Conservation (phyloP, 441 rosid genomes). For the Pelargonium exstipulatum region DNA sequence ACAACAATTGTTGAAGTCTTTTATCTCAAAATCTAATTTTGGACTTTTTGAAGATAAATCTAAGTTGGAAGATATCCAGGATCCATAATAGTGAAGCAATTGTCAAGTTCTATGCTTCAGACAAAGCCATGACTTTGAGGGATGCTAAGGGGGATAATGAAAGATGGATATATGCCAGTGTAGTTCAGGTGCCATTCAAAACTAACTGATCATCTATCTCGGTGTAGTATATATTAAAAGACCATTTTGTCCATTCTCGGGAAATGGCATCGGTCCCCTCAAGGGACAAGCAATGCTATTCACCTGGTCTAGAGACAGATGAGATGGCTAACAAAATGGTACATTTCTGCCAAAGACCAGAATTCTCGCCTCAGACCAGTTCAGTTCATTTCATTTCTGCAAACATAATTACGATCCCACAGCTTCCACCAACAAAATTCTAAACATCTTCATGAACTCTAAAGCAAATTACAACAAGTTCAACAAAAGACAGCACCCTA, state of each 20-base stretch:
- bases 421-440: no score
- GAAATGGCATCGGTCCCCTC: no score
- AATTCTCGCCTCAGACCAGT: no score
- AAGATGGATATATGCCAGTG: background rate
- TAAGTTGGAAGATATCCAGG: conserved; percentile 1
- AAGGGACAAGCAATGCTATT: no score
- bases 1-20: conserved; percentile 8
- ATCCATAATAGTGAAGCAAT: conserved; percentile 7
- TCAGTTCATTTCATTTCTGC: no score
- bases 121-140: background rate
- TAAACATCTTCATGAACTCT: background rate
- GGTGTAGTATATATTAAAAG: no score
- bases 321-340: no score
- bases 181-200: background rate
- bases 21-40: background rate
- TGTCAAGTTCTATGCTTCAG: background rate
- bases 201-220: background rate
- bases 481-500: conserved; percentile 6
- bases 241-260: no score
- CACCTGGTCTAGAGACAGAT: no score
- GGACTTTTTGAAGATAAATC: no score
- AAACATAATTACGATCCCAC: no score
- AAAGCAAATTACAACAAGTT: conserved; percentile 3
- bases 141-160: conserved; percentile 1
- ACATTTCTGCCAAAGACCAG: no score